phyloP scores from a whole-genome alignment of 2,329 filamentous ascomycete species.

The Nemania serpens region DNA sequence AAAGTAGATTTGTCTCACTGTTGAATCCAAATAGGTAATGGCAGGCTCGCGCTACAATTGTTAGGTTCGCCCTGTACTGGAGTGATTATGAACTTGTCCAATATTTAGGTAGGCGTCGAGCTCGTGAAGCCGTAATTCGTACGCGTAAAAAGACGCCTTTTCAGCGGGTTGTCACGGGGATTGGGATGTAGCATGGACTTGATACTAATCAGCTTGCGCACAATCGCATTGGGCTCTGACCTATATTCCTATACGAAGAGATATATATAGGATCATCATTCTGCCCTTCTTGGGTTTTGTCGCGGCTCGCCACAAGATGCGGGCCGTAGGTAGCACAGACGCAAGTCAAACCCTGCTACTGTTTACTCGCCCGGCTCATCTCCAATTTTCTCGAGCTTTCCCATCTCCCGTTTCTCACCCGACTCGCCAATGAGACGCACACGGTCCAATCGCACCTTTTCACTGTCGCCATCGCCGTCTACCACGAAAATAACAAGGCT shows the following conservation, averaged over 20 bases:
- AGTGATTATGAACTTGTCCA: not conserved
- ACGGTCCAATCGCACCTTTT: constrained; percentile 83
- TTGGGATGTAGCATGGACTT: not conserved
- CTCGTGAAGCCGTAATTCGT: not conserved
- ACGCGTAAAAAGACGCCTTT: not conserved
- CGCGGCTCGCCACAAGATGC: constrained; percentile 20
- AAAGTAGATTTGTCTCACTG: too few relatives aligned
- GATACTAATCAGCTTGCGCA: not conserved
- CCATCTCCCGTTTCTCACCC: constrained; percentile 90
- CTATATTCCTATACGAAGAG: constrained; percentile 14
- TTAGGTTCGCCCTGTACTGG: too few relatives aligned
- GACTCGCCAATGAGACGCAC: constrained; percentile 83
- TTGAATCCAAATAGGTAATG: not conserved
- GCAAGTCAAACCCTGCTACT: constrained; percentile 14
- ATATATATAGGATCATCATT: not conserved
- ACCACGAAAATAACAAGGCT: constrained; percentile 87
- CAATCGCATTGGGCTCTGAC: constrained; percentile 1
- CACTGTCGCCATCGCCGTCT: constrained; percentile 79
- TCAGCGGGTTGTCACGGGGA: constrained; percentile 8
- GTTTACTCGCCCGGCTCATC: constrained; percentile 68
- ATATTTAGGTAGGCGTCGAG: not conserved
- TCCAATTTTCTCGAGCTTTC: constrained; percentile 92
- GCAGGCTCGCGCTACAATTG: too few relatives aligned
- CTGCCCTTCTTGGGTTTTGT: constrained; percentile 8
- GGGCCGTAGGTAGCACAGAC: constrained; percentile 10